Percentiles rank a stretch among this genome's conserved stretches.
These are phyloP conservation scores for Lentinula raphanica DNA, from an alignment of 768 basidiomycete species.

Conservation along the genomic window DNA sequence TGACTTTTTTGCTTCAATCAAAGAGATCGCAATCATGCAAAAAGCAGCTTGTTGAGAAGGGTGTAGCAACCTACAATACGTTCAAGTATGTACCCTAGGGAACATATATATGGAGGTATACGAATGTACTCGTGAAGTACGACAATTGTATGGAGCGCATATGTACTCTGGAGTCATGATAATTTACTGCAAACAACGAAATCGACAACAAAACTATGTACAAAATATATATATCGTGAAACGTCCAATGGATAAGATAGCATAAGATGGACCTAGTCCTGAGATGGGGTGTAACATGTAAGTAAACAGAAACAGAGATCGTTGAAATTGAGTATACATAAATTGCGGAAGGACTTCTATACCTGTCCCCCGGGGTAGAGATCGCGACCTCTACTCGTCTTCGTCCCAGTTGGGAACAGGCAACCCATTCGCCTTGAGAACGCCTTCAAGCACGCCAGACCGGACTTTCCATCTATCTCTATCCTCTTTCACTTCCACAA, in stretches of 20 bases:
- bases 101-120: too few species aligned
- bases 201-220: too few species aligned
- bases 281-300: not conserved
- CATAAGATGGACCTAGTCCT: not conserved
- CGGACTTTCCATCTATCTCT: slow-evolving; percentile 46
- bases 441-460: slow-evolving; percentile 29
- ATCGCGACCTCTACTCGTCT: too few species aligned
- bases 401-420: not conserved
- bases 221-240: not conserved
- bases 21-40: too few species aligned
- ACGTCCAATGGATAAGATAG: not conserved
- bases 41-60: too few species aligned
- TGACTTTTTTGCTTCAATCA: not conserved
- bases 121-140: not conserved
- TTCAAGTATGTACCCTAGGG: too few species aligned
- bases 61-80: too few species aligned
- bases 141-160: too few species aligned
- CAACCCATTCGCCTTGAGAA: slow-evolving; percentile 35
- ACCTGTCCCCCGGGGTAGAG: too few species aligned
- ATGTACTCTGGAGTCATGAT: too few species aligned
- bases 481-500: slow-evolving; percentile 37
- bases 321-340: not conserved
- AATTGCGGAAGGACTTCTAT: too few species aligned
- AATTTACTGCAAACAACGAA: too few species aligned
- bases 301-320: not conserved